Evolutionary conservation across 257 asterid species (phyloP).

Genomic region (Henckelia pumila): DNA sequence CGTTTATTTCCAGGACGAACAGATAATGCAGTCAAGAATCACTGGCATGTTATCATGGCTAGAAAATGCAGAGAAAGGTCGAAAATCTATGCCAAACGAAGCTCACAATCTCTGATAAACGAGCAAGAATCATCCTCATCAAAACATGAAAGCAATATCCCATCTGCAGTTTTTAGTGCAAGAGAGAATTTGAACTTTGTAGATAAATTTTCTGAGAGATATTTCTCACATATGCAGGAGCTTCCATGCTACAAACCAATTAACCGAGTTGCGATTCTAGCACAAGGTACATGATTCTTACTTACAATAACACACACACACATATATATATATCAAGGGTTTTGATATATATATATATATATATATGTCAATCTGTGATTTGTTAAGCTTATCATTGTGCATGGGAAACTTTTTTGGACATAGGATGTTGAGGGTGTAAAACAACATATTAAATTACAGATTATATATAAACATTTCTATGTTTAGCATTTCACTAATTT

Average conservation of each 20-base stretch:
- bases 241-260: slow-evolving; percentile 25
- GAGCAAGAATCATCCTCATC: slow-evolving; percentile 25
- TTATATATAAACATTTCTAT: too few relatives aligned
- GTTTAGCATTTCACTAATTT: too few relatives aligned
- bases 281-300: too few relatives aligned
- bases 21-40: slow-evolving; percentile 89
- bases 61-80: slow-evolving; percentile 66
- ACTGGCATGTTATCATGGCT: slow-evolving; percentile 94
- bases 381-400: too few relatives aligned
- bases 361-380: too few relatives aligned
- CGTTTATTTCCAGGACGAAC: slow-evolving; percentile 84
- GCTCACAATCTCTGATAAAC: slow-evolving; percentile 20
- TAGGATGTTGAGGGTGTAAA: too few relatives aligned
- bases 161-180: slow-evolving; percentile 10
- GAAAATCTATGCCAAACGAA: slow-evolving; percentile 40
- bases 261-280: too few relatives aligned
- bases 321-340: too few relatives aligned
- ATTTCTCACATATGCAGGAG: slow-evolving; percentile 28
- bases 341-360: too few relatives aligned
- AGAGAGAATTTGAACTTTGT: slow-evolving; percentile 25
- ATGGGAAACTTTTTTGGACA: too few relatives aligned
- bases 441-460: too few relatives aligned
- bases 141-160: slow-evolving; percentile 24
- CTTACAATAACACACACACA: too few relatives aligned
- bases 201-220: slow-evolving; percentile 30